A percentile compares a stretch with the other conserved stretches of the same genome.
Evolutionary conservation across 257 asterid species (phyloP).

Genomic region (Capsicum rhomboideum): DNA sequence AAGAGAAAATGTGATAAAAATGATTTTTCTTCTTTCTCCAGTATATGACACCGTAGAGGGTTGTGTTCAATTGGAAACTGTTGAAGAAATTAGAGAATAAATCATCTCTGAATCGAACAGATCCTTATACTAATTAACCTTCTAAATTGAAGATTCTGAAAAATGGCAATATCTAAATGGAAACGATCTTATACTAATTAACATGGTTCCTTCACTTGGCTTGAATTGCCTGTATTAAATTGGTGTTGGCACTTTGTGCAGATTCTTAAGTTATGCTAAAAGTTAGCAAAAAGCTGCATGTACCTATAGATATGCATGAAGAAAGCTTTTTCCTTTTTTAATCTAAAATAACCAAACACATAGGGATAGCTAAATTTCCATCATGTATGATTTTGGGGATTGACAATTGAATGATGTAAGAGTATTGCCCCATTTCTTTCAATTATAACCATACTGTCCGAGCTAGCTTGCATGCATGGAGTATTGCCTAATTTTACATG

Average conservation of each 20-base stretch:
- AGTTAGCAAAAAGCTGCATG: not conserved
- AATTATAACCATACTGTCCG: not conserved
- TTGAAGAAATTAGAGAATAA: not conserved
- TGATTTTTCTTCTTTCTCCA: not conserved
- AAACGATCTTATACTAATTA: not conserved
- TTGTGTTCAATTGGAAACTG: not conserved
- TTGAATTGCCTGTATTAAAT: not conserved
- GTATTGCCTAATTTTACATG: not conserved
- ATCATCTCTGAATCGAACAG: not conserved
- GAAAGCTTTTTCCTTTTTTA: not conserved
- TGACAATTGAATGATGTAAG: not conserved
- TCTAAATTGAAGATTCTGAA: not conserved
- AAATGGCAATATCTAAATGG: not conserved
- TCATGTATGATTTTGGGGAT: not conserved
- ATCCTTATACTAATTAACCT: not conserved
- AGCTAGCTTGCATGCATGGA: not conserved
- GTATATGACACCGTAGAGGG: not conserved
- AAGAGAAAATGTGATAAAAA: not conserved
- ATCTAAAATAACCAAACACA: not conserved
- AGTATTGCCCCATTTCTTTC: not conserved
- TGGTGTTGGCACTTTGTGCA: not conserved
- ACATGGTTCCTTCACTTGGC: not conserved
- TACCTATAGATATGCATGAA: not conserved
- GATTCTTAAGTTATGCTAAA: not conserved
- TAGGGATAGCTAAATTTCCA: not conserved